A percentile compares a stretch with the other conserved stretches of the same genome.
These are phyloP conservation scores for Blastobotrys arbuscula DNA, from an alignment of 1,139 yeast species.

Conservation along the genomic window DNA sequence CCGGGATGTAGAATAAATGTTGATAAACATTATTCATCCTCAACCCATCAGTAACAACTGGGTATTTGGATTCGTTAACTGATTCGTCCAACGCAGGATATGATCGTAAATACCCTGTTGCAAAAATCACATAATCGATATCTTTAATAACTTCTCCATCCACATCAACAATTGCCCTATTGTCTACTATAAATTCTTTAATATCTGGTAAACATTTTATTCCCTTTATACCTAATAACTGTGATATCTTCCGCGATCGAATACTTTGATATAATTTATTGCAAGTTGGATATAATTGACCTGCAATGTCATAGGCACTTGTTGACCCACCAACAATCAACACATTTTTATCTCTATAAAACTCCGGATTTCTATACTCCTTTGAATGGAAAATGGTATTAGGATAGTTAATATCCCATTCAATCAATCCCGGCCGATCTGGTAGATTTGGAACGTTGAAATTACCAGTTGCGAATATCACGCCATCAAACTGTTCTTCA, in stretches of 20 bases:
- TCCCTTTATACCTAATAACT: conserved; percentile 39
- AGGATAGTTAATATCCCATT: conserved; percentile 44
- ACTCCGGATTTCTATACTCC: conserved; percentile 45
- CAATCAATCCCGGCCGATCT: conserved; percentile 46
- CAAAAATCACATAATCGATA: conserved; percentile 51
- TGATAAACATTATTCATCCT: conserved; percentile 48
- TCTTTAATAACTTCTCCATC: conserved; percentile 25
- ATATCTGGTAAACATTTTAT: conserved; percentile 14
- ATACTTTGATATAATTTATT: conserved; percentile 44
- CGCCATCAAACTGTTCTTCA: conserved; percentile 44
- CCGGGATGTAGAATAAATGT: conserved; percentile 47
- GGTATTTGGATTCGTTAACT: conserved; percentile 16
- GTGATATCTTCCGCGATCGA: conserved; percentile 41
- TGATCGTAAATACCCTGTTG: conserved; percentile 57
- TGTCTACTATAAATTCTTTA: conserved; percentile 13
- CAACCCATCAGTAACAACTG: conserved; percentile 42
- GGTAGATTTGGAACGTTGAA: conserved; percentile 55
- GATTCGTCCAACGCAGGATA: conserved; percentile 40
- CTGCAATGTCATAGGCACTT: conserved; percentile 55
- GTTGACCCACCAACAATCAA: conserved; percentile 59
- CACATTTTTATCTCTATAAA: conserved; percentile 39
- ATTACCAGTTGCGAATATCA: conserved; percentile 54
- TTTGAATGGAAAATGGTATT: conserved; percentile 53
- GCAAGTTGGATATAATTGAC: conserved; percentile 43
- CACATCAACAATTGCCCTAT: conserved; percentile 13